Conservation (phyloP, 2,329 filamentous ascomycete genomes). For the Nemania sp. region DNA sequence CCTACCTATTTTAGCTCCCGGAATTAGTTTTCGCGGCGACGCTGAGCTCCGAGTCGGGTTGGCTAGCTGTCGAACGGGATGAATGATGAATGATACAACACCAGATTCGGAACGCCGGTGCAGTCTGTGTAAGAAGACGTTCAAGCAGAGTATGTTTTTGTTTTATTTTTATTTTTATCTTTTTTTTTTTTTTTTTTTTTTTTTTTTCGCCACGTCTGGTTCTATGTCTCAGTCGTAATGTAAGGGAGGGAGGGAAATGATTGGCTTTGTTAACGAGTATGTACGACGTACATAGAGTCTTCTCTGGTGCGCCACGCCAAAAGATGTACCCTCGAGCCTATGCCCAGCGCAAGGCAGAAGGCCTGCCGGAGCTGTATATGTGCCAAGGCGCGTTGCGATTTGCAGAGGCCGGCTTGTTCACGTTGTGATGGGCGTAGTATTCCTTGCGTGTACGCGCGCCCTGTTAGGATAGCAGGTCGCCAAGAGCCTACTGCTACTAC, state of each 20-base stretch:
- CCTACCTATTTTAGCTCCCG: not conserved
- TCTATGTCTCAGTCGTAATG: conserved; percentile 6
- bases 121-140: conserved; percentile 41
- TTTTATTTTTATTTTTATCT: too few relatives aligned
- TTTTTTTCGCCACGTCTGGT: too few relatives aligned
- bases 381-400: conserved; percentile 49
- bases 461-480: not conserved
- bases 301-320: conserved; percentile 44
- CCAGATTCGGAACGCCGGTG: conserved; percentile 31
- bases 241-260: too few relatives aligned
- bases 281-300: conserved; percentile 35
- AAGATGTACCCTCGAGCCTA: conserved; percentile 43
- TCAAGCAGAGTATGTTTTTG: conserved; percentile 42
- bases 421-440: conserved; percentile 42
- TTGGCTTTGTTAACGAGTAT: not conserved
- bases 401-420: conserved; percentile 44
- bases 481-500: not conserved
- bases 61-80: conserved; percentile 28
- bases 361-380: conserved; percentile 46
- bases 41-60: not conserved
- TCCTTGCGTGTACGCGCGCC: conserved; percentile 42
- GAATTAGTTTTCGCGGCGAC: not conserved
- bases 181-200: not conserved
- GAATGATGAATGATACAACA: conserved; percentile 24
- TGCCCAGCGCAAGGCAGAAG: conserved; percentile 44